These are phyloP conservation scores for Boletellus dicymbophilus DNA, from an alignment of 1,284 basidiomycete species.

Conservation along the genomic window DNA sequence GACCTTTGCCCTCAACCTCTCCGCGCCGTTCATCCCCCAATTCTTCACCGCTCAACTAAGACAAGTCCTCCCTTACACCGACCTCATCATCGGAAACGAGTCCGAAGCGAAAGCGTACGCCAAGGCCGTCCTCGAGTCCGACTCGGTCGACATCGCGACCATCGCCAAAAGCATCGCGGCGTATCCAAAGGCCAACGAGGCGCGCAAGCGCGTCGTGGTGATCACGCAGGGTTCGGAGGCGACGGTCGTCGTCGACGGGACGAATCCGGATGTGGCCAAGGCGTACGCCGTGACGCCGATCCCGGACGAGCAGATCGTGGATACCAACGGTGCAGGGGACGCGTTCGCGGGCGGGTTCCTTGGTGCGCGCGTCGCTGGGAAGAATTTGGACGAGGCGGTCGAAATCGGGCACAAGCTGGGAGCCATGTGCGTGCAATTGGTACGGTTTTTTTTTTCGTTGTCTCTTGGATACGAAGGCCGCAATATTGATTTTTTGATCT, in stretches of 20 bases:
- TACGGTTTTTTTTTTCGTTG: constrained; percentile 36
- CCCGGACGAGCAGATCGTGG: constrained; percentile 76
- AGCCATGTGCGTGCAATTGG: constrained; percentile 86
- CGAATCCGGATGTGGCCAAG: constrained; percentile 54
- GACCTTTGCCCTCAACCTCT: constrained; percentile 92
- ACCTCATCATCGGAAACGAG: constrained; percentile 94
- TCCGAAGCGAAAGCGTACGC: constrained; percentile 92
- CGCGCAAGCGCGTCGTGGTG: constrained; percentile 81
- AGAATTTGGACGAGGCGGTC: constrained; percentile 78
- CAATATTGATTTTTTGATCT: no score
- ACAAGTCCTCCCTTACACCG: constrained; percentile 79
- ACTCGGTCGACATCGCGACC: constrained; percentile 62
- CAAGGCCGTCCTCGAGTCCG: constrained; percentile 56
- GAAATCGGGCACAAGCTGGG: constrained; percentile 91
- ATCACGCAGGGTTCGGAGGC: constrained; percentile 90
- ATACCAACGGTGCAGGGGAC: constrained; percentile 99
- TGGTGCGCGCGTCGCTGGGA: constrained; percentile 84
- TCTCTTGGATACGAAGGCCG: no score
- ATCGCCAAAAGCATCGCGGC: constrained; percentile 77
- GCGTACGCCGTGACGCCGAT: constrained; percentile 68
- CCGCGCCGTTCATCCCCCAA: constrained; percentile 96
- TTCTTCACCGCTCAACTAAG: constrained; percentile 89
- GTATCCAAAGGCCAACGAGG: constrained; percentile 69
- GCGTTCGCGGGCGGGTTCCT: constrained; percentile 98
- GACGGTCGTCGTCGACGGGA: constrained; percentile 78